Conservation (phyloP, 352 stramenopile species). For the Albugo candida region DNA sequence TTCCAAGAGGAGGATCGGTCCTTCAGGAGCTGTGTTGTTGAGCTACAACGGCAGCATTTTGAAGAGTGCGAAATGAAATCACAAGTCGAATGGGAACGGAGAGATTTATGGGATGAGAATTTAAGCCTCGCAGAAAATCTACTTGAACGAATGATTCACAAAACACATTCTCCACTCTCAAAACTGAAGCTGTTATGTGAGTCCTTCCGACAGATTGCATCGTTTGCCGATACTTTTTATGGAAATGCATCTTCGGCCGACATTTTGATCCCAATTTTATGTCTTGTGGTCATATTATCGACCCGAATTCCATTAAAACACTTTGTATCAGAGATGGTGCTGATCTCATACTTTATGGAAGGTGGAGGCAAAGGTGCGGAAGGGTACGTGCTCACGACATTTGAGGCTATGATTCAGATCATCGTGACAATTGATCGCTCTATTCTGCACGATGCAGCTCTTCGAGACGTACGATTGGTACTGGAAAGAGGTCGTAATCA, state of each 20-base stretch:
- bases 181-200: conserved; percentile 45
- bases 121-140: no score
- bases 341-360: conserved; percentile 56
- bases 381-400: conserved; percentile 56
- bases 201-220: conserved; percentile 39
- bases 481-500: conserved; percentile 2
- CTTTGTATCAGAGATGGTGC: conserved; percentile 57
- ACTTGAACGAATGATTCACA: no score
- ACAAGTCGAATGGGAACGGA: no score
- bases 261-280: conserved; percentile 51
- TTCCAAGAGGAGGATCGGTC: no score
- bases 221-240: conserved; percentile 40
- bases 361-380: conserved; percentile 54
- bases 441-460: conserved; percentile 10
- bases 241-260: conserved; percentile 40
- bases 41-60: no score
- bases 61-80: no score
- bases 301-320: conserved; percentile 5
- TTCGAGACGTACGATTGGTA: conserved; percentile 21
- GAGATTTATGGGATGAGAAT: no score
- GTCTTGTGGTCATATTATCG: conserved; percentile 30
- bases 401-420: conserved; percentile 48
- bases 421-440: conserved; percentile 42
- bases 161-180: conserved; percentile 17
- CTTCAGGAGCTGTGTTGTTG: no score